Evolutionary conservation across 2,329 filamentous ascomycete genomes (phyloP).

Genomic region (Cladophialophora chaetospira): DNA sequence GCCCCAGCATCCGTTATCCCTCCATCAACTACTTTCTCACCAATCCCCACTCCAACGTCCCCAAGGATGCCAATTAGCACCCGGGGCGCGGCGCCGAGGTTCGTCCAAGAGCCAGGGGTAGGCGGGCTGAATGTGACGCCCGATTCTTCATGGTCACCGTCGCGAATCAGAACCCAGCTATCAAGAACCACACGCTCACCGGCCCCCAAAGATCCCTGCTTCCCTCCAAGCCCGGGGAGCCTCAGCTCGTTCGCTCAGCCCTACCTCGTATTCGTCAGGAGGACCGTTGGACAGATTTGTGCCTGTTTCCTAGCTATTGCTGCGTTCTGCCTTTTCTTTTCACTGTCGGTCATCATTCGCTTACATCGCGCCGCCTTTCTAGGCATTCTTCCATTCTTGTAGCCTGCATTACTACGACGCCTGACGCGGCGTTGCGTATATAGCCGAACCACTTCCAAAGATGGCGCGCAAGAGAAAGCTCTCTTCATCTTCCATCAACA

Average conservation of each 20-base stretch:
- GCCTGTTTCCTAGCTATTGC: constrained; percentile 4
- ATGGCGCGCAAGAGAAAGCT: constrained; percentile 25
- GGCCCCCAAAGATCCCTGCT: constrained; percentile 20
- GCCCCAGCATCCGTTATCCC: background rate
- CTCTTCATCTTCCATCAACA: constrained; percentile 23
- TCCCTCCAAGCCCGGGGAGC: constrained; percentile 13
- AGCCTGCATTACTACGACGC: constrained; percentile 11
- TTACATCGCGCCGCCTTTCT: background rate
- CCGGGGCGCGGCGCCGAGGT: constrained; percentile 12
- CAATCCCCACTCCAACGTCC: constrained; percentile 14
- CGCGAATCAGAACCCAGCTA: constrained; percentile 14
- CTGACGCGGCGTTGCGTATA: constrained; percentile 17
- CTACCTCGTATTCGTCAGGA: constrained; percentile 16
- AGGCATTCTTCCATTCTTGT: background rate
- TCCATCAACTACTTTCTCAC: constrained; percentile 4
- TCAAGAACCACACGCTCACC: constrained; percentile 16
- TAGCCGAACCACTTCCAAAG: constrained; percentile 11
- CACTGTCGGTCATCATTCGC: constrained; percentile 2
- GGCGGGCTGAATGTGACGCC: constrained; percentile 17
- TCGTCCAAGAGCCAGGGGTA: constrained; percentile 6
- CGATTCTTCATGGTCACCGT: background rate
- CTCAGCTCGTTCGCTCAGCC: constrained; percentile 27
- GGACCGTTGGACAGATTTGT: constrained; percentile 7
- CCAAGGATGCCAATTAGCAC: background rate
- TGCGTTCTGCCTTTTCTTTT: constrained; percentile 16